These are phyloP conservation scores for Botryotinia globosa DNA, from an alignment of 2,329 filamentous ascomycete genomes.

Conservation along the genomic window DNA sequence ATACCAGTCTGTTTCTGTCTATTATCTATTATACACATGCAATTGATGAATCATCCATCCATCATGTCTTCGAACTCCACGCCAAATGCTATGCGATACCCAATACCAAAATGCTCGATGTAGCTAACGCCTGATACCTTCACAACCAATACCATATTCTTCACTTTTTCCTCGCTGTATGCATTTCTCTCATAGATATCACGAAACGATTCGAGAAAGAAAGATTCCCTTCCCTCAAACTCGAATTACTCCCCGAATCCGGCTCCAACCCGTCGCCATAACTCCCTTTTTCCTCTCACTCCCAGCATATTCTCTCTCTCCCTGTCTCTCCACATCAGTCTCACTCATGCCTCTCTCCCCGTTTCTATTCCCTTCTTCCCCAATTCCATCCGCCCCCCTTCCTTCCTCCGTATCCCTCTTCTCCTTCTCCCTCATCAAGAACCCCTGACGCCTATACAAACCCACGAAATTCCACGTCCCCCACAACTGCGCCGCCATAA, in stretches of 20 bases:
- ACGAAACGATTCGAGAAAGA: background rate
- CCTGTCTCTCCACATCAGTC: background rate
- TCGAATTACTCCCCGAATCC: background rate
- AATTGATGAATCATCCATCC: background rate
- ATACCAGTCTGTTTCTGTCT: background rate
- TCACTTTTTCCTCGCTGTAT: background rate
- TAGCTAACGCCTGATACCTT: background rate
- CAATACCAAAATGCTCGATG: slow-evolving; percentile 7
- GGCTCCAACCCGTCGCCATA: background rate
- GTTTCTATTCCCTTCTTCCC: background rate
- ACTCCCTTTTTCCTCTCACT: background rate
- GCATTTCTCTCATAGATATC: background rate
- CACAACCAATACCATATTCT: background rate
- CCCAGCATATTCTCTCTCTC: background rate
- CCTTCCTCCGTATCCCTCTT: background rate
- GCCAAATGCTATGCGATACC: background rate
- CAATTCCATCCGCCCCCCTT: background rate
- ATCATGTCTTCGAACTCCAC: background rate
- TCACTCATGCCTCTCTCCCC: background rate
- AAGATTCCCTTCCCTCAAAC: background rate
- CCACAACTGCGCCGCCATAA: slow-evolving; percentile 44
- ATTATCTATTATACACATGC: background rate
- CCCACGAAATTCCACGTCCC: slow-evolving; percentile 41
- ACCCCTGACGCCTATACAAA: background rate
- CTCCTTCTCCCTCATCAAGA: background rate